A percentile compares a stretch with the other conserved stretches of the same genome.
Conservation (phyloP, 202 grass and related monocot genomes). For the Zoysia matrella region DNA sequence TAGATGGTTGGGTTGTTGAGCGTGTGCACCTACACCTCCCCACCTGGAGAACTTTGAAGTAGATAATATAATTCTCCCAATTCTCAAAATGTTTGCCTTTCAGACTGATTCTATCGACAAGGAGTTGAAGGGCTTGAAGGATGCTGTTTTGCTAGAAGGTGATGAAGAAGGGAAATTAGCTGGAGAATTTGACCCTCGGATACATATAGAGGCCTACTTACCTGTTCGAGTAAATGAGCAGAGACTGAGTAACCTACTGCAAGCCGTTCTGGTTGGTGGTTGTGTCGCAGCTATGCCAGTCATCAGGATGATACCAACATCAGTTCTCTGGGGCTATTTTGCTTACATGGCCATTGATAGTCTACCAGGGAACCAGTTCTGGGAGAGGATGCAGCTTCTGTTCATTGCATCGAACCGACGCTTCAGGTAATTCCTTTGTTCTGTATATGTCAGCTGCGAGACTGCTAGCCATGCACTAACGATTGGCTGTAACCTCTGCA, state of each 20-base stretch:
- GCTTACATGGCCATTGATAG: too few relatives aligned
- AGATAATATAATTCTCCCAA: neutral
- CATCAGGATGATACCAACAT: slow-evolving; percentile 60
- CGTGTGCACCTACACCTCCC: too few relatives aligned
- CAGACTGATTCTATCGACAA: slow-evolving; percentile 62
- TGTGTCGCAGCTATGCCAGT: slow-evolving; percentile 88
- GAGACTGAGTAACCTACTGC: slow-evolving; percentile 84
- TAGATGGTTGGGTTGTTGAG: neutral
- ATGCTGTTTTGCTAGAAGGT: slow-evolving; percentile 56
- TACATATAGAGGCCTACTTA: slow-evolving; percentile 71
- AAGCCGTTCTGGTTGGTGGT: slow-evolving; percentile 72
- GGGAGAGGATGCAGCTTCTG: slow-evolving; percentile 35
- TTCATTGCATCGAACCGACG: slow-evolving; percentile 66
- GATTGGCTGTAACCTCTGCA: slow-evolving; percentile 7
- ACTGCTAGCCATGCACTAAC: slow-evolving; percentile 19
- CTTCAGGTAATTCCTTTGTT: slow-evolving; percentile 68
- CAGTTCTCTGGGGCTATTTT: too few relatives aligned
- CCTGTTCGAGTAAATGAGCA: slow-evolving; percentile 53
- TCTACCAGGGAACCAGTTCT: too few relatives aligned
- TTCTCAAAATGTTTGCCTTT: neutral
- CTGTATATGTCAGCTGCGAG: slow-evolving; percentile 15
- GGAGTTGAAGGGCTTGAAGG: slow-evolving; percentile 82
- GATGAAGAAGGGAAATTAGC: slow-evolving; percentile 42
- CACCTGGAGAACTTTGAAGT: neutral
- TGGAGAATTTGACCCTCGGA: slow-evolving; percentile 66